These are phyloP conservation scores for Entomortierella beljakovae DNA, from an alignment of 192 early-diverging fungal species.

Conservation along the genomic window DNA sequence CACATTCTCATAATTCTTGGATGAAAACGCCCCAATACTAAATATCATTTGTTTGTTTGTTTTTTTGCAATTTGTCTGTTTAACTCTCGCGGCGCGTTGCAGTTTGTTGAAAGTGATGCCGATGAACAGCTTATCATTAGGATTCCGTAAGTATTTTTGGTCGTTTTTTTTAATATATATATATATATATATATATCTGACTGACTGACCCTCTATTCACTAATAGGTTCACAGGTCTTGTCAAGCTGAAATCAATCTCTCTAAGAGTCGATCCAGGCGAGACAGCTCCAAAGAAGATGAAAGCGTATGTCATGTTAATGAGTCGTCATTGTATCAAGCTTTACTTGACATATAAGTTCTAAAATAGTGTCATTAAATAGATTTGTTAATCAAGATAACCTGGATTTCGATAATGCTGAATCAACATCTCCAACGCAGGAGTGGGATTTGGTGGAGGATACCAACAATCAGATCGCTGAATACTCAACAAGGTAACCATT, in stretches of 20 bases:
- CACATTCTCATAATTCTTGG: too few species aligned
- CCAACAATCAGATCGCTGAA: slow-evolving; percentile 65
- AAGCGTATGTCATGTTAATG: slow-evolving; percentile 67
- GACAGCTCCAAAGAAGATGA: slow-evolving; percentile 74
- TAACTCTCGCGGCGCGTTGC: neutral
- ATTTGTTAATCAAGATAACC: slow-evolving; percentile 88
- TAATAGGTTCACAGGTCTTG: slow-evolving; percentile 83
- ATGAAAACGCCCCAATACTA: neutral
- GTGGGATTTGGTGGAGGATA: slow-evolving; percentile 79
- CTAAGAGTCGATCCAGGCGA: slow-evolving; percentile 74
- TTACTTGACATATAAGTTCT: neutral
- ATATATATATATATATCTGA: neutral
- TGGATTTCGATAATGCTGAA: slow-evolving; percentile 92
- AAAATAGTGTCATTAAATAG: slow-evolving; percentile 37
- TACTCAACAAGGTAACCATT: slow-evolving; percentile 62
- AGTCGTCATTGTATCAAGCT: neutral
- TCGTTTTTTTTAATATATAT: too few species aligned
- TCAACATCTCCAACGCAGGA: slow-evolving; percentile 77
- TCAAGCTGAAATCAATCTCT: slow-evolving; percentile 92
- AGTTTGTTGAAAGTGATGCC: slow-evolving; percentile 82
- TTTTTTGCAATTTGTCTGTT: neutral
- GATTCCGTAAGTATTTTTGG: slow-evolving; percentile 76
- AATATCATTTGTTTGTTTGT: neutral
- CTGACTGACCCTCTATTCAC: too few species aligned
- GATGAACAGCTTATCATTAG: slow-evolving; percentile 93